These are phyloP conservation scores for Borovskyia barvae DNA, from an alignment of 208 protist genomes.

Conservation along the genomic window DNA sequence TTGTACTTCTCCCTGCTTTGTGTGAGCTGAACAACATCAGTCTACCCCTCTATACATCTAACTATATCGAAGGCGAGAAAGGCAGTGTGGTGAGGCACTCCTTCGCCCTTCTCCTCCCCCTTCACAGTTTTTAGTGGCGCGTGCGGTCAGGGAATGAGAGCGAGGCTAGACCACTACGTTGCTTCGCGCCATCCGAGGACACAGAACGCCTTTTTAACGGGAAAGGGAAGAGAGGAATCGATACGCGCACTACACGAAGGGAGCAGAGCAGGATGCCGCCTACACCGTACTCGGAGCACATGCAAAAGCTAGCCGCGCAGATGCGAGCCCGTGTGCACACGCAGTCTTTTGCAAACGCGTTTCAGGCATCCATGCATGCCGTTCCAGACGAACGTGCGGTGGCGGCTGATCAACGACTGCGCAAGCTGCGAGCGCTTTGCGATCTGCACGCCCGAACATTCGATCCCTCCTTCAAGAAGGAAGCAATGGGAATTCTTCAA, in stretches of 20 bases:
- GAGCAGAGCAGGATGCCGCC: conserved; percentile 1
- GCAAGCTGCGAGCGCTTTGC: conserved; percentile 38
- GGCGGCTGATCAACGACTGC: conserved; percentile 36
- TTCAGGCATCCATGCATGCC: conserved; percentile 13
- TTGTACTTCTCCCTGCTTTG: too few species aligned
- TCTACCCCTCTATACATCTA: too few species aligned
- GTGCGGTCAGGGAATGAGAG: too few species aligned
- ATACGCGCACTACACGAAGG: not conserved
- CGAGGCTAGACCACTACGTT: too few species aligned
- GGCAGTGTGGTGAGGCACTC: too few species aligned
- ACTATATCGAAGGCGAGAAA: too few species aligned
- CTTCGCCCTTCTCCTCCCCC: too few species aligned
- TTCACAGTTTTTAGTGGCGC: too few species aligned
- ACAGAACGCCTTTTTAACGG: too few species aligned
- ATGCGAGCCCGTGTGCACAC: conserved; percentile 69
- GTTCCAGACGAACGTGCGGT: conserved; percentile 20
- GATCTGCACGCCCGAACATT: conserved; percentile 45
- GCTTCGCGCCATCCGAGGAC: too few species aligned
- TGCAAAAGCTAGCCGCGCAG: conserved; percentile 41
- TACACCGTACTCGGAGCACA: conserved; percentile 40
- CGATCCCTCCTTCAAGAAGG: conserved; percentile 32
- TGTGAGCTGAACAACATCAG: too few species aligned
- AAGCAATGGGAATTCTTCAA: conserved; percentile 49
- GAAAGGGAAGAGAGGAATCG: too few species aligned
- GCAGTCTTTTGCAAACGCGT: conserved; percentile 43